These are phyloP conservation scores for Leccinum sublutescens DNA, from an alignment of 768 basidiomycete genomes.

Conservation along the genomic window DNA sequence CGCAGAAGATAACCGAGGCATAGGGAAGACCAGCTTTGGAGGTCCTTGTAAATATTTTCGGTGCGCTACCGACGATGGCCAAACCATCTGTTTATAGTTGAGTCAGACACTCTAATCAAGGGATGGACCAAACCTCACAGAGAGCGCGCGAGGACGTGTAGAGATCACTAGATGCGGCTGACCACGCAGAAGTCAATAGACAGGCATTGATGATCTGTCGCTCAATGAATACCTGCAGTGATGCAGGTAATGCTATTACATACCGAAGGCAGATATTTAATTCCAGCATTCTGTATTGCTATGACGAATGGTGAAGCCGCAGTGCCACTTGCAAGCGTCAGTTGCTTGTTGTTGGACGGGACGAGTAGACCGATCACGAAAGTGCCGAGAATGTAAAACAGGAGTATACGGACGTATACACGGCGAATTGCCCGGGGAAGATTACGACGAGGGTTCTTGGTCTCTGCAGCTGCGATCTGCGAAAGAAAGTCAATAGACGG, in stretches of 20 bases:
- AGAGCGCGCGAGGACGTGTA: constrained; percentile 90
- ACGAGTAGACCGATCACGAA: constrained; percentile 82
- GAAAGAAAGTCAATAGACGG: constrained; percentile 4
- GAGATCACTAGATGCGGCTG: constrained; percentile 84
- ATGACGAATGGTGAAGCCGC: constrained; percentile 89
- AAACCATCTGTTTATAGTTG: constrained; percentile 60
- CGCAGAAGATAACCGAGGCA: constrained; percentile 64
- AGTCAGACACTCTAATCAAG: neutral
- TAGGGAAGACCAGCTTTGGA: constrained; percentile 75
- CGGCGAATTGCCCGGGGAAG: constrained; percentile 56
- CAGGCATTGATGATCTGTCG: constrained; percentile 74
- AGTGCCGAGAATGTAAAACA: constrained; percentile 73
- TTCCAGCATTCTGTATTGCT: constrained; percentile 81
- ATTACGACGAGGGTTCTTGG: constrained; percentile 79
- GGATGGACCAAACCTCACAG: constrained; percentile 47
- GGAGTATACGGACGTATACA: constrained; percentile 74
- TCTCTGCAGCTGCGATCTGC: constrained; percentile 86
- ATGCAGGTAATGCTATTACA: constrained; percentile 22
- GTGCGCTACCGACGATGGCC: constrained; percentile 77
- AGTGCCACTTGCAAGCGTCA: constrained; percentile 53
- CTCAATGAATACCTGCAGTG: neutral
- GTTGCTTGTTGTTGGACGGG: constrained; percentile 59
- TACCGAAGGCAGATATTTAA: constrained; percentile 78
- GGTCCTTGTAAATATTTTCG: constrained; percentile 70
- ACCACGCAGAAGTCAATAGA: constrained; percentile 89